Evolutionary conservation across 2,329 filamentous ascomycete species (phyloP).

Genomic region (Neonectria coccinea): DNA sequence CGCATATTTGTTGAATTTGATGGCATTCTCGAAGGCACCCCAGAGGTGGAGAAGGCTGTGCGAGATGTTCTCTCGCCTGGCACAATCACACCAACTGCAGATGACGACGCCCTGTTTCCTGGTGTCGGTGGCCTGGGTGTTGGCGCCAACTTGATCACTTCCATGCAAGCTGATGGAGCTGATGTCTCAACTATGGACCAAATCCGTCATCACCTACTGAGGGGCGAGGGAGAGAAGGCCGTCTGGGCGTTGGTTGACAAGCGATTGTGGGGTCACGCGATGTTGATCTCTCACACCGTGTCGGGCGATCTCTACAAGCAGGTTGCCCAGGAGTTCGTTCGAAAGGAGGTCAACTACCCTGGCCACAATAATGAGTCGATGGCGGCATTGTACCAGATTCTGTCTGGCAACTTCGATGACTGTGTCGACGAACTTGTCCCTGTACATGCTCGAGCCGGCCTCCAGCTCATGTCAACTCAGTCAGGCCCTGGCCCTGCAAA

Average conservation of each 20-base stretch:
- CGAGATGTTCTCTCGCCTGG: slow-evolving; percentile 78
- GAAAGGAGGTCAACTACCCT: slow-evolving; percentile 89
- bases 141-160: slow-evolving; percentile 44
- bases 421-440: slow-evolving; percentile 96
- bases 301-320: slow-evolving; percentile 90
- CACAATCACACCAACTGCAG: slow-evolving; percentile 41
- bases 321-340: slow-evolving; percentile 94
- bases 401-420: slow-evolving; percentile 94
- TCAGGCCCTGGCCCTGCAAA: slow-evolving; percentile 70
- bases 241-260: slow-evolving; percentile 95
- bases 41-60: slow-evolving; percentile 78
- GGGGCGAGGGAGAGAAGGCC: slow-evolving; percentile 88
- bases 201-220: slow-evolving; percentile 78
- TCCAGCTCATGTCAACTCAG: slow-evolving; percentile 88
- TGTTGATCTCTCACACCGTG: slow-evolving; percentile 84
- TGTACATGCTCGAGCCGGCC: slow-evolving; percentile 88
- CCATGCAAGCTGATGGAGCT: slow-evolving; percentile 71
- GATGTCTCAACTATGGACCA: slow-evolving; percentile 77
- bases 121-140: slow-evolving; percentile 41
- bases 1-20: slow-evolving; percentile 87
- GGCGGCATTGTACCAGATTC: slow-evolving; percentile 90
- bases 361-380: slow-evolving; percentile 87
- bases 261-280: slow-evolving; percentile 94
- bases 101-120: slow-evolving; percentile 43
- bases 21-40: slow-evolving; percentile 79